These are phyloP conservation scores for Candida manassasensis DNA, from an alignment of 805 yeast genomes.

Conservation along the genomic window DNA sequence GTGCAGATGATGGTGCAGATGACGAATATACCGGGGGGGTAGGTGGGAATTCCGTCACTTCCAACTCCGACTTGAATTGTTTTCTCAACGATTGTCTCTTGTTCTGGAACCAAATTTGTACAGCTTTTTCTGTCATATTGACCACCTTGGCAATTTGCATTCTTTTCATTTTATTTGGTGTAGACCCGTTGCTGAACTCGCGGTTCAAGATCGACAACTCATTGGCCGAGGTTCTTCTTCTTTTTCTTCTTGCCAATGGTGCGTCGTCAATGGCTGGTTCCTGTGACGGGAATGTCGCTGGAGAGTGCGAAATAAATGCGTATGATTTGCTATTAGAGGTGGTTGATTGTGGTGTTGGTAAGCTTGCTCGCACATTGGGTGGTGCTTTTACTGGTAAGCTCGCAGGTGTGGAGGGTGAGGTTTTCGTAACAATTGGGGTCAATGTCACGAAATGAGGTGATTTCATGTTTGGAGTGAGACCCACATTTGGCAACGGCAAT, in stretches of 20 bases:
- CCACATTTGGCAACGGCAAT: not conserved
- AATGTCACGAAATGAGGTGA: not conserved
- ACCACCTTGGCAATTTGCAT: constrained; percentile 74
- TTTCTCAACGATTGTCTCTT: constrained; percentile 79
- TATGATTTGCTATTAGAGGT: constrained; percentile 36
- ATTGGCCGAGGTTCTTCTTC: constrained; percentile 90
- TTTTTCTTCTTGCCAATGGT: constrained; percentile 87
- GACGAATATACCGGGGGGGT: constrained; percentile 18
- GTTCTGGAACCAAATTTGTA: constrained; percentile 98
- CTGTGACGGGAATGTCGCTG: constrained; percentile 76
- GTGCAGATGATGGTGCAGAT: not conserved
- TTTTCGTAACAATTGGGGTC: not conserved
- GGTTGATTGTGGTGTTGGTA: constrained; percentile 7
- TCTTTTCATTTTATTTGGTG: constrained; percentile 77
- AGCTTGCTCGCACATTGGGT: not conserved
- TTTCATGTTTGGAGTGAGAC: not conserved
- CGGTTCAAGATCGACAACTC: constrained; percentile 77
- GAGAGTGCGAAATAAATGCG: constrained; percentile 93
- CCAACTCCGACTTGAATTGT: constrained; percentile 32
- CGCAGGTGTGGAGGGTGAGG: not conserved
- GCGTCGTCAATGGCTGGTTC: constrained; percentile 86
- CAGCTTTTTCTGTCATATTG: constrained; percentile 95
- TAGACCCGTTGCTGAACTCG: constrained; percentile 71
- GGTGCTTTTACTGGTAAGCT: not conserved
- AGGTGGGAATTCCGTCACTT: constrained; percentile 41